Conservation (phyloP, 2,329 filamentous ascomycete species). For the Neophaeococcomyces mojaviensis region DNA sequence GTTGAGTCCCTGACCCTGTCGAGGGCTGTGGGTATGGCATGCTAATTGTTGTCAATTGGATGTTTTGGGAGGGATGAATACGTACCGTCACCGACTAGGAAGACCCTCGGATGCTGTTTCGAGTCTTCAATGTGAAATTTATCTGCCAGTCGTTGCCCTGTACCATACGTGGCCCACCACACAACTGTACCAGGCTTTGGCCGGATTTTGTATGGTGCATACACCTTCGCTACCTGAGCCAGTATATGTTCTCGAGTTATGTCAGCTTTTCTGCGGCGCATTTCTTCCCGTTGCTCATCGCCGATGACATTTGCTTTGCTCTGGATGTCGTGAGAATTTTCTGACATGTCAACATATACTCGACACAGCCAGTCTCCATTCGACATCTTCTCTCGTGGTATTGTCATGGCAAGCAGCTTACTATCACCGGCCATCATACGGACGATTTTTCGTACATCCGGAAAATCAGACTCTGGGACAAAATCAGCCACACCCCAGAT, state of each 20-base stretch:
- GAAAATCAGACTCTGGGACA: conserved; percentile 48
- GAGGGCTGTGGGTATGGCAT: conserved; percentile 38
- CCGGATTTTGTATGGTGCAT: conserved; percentile 59
- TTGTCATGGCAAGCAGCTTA: conserved; percentile 53
- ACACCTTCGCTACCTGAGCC: conserved; percentile 53
- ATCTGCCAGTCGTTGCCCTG: conserved; percentile 56
- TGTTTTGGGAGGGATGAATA: conserved; percentile 22
- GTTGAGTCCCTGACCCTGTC: conserved; percentile 65
- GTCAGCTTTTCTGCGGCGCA: conserved; percentile 49
- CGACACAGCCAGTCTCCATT: conserved; percentile 48
- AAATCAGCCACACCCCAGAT: conserved; percentile 43
- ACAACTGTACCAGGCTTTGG: conserved; percentile 46
- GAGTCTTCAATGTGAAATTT: conserved; percentile 43
- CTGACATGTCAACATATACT: conserved; percentile 56
- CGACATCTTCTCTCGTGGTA: conserved; percentile 45
- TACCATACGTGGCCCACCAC: conserved; percentile 62
- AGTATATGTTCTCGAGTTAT: conserved; percentile 59
- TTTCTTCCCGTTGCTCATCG: conserved; percentile 32
- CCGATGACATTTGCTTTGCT: background rate
- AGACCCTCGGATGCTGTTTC: too few species aligned
- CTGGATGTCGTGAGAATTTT: background rate
- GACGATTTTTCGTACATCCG: conserved; percentile 45
- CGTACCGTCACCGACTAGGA: too few species aligned
- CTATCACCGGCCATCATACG: conserved; percentile 52
- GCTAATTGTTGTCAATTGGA: conserved; percentile 58